Percentiles rank a stretch among this genome's conserved stretches.
These are phyloP conservation scores for Monotropa hypopitys DNA, from an alignment of 179 eudicot species.

Conservation along the genomic window DNA sequence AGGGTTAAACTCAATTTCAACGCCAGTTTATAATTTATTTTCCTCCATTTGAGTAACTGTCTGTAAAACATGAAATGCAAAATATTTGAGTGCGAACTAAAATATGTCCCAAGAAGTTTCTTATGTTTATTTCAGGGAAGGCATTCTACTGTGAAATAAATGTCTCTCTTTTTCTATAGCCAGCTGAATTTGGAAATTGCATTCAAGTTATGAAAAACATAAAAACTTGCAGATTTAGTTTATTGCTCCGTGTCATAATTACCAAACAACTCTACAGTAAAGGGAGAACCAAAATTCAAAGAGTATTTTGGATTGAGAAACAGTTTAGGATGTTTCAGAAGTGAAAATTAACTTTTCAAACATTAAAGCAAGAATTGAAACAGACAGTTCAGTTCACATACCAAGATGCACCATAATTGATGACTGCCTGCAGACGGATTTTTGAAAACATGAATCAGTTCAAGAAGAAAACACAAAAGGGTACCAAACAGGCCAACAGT, in stretches of 20 bases:
- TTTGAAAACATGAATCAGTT: conserved; percentile 1
- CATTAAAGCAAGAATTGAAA: neutral
- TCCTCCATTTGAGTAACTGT: too few species aligned
- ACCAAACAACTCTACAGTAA: neutral
- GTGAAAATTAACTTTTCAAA: neutral
- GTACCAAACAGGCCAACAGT: neutral
- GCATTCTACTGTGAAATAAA: neutral
- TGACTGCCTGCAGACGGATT: conserved; percentile 55
- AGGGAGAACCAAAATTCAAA: neutral
- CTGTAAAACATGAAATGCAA: neutral
- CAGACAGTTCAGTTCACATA: conserved; percentile 14
- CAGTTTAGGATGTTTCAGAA: neutral
- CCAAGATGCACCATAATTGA: conserved; percentile 91
- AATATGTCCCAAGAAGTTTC: neutral
- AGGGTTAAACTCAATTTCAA: too few species aligned
- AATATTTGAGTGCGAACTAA: neutral
- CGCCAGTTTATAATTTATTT: too few species aligned
- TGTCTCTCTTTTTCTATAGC: neutral
- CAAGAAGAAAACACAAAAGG: neutral
- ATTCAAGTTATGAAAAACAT: neutral
- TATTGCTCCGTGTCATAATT: neutral
- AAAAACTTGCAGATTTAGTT: too few species aligned
- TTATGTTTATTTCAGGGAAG: neutral
- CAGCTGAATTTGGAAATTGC: neutral
- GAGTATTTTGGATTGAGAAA: neutral